Base-by-base conservation (phyloP, 768 basidiomycete genomes). In the Mycena floridula region DNA sequence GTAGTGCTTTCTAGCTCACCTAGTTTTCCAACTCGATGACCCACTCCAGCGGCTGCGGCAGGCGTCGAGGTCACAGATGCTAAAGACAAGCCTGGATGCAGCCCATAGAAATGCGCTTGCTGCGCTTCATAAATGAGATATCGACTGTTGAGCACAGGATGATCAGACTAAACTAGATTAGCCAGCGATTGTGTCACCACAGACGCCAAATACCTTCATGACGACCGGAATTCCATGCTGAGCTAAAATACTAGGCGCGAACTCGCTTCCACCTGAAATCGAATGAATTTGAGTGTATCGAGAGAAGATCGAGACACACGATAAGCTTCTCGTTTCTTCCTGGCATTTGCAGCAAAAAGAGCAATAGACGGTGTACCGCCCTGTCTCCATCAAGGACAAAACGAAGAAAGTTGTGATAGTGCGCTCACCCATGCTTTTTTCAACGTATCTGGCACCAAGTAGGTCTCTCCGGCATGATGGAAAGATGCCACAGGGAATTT, bases 51-150 rank as follows among this genome's bases (percentile, higher is more conserved):
- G 3, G 72, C 59, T 3, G 60, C 56, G 2, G 82, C 82, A 21
- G 81, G 73, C 15, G 66, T 68, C 5, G 74, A 67, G 2, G 73
- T 83, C 18, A 82, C 73, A 16, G 76, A 67, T 9, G 72, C 59
- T 15, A 85, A 66, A 0, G 82, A 74, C 12, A 68, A 63, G 21
- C 72, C 66, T 1, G 61, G 62, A 36, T 74, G 68, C n/a, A 83
- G 67, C 16, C 79, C 79, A 47, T 74, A 79, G 50, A 76, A 73
- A 49, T 79, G 74, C 2, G 73, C 76, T 53, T 80, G 77, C 50
- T 77, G 76, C 5, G 82, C 82, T 54, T 84, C 80, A 49, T 69
- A 77, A 22, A 80, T 54, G 9, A 85, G 66, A 57, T 76, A 77
- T 15, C 81, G 70, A 18, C 73, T 73, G 44, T 79, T 69, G 40